These are phyloP conservation scores for Coemansia sp. DNA, from an alignment of 192 early-diverging fungal species.

Conservation along the genomic window DNA sequence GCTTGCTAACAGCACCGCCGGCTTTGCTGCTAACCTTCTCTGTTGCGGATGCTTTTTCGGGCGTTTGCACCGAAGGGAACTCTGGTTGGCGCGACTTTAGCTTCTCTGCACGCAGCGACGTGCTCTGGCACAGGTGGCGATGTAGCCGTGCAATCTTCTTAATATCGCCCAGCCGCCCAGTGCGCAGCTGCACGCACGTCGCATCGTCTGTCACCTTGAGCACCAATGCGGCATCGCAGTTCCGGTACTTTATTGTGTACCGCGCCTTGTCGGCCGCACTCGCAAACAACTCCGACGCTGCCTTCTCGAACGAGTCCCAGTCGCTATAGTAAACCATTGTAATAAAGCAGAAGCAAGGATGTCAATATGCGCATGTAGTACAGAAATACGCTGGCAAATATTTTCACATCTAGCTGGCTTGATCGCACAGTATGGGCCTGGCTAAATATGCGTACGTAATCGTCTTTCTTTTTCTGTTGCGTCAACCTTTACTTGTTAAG, in stretches of 20 bases:
- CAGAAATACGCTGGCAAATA: neutral
- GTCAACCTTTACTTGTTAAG: neutral
- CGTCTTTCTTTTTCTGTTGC: slow-evolving; percentile 1
- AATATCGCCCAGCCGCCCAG: slow-evolving; percentile 36
- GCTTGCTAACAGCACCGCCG: slow-evolving; percentile 12
- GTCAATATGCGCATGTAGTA: neutral
- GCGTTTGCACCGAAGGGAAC: slow-evolving; percentile 13
- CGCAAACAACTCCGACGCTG: slow-evolving; percentile 30
- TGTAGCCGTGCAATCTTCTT: slow-evolving; percentile 37
- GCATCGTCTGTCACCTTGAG: slow-evolving; percentile 51
- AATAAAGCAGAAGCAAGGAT: neutral
- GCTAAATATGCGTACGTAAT: slow-evolving; percentile 5
- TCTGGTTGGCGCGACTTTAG: slow-evolving; percentile 36
- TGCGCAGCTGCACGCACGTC: slow-evolving; percentile 45
- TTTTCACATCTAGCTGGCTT: neutral
- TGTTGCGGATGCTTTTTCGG: slow-evolving; percentile 5
- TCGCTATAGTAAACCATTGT: slow-evolving; percentile 36
- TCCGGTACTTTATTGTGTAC: slow-evolving; percentile 52
- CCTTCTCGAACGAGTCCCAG: slow-evolving; percentile 44
- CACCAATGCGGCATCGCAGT: slow-evolving; percentile 35
- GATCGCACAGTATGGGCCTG: slow-evolving; percentile 12
- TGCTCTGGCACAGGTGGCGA: slow-evolving; percentile 27
- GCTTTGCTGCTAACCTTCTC: slow-evolving; percentile 13
- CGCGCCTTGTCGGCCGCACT: slow-evolving; percentile 29
- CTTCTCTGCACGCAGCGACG: slow-evolving; percentile 17